These are phyloP conservation scores for Polyporus tsugae DNA, from an alignment of 1,284 basidiomycete species.

Conservation along the genomic window DNA sequence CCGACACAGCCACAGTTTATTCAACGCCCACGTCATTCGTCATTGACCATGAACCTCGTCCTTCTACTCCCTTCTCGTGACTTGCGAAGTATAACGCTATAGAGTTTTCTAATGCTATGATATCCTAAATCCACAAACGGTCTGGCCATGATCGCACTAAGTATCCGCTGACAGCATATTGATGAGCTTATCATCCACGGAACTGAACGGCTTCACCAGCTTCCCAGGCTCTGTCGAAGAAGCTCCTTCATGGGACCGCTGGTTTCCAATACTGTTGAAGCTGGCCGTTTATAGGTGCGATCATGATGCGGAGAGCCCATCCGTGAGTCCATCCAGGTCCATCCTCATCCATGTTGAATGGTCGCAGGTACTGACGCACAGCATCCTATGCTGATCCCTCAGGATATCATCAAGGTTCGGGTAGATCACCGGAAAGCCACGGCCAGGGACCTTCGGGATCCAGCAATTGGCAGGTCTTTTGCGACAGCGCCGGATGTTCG, in stretches of 20 bases:
- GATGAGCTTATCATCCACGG: not conserved
- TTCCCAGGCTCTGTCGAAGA: not conserved
- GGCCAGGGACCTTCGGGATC: not conserved
- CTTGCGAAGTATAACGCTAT: not conserved
- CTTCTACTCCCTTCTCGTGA: not conserved
- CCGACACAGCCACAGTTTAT: not conserved
- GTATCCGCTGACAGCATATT: not conserved
- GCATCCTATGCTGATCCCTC: not conserved
- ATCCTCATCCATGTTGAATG: not conserved
- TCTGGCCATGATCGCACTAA: not conserved
- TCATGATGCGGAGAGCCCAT: not conserved
- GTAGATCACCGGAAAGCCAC: not conserved
- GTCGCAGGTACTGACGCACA: not conserved
- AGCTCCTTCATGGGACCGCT: not conserved
- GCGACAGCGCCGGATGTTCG: not conserved
- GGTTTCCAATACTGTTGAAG: not conserved
- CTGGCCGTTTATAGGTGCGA: not conserved
- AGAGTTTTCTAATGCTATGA: not conserved
- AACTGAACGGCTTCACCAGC: not conserved
- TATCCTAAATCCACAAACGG: not conserved
- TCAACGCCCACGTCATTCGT: constrained; percentile 6
- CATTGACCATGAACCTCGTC: not conserved
- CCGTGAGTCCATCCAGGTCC: not conserved
- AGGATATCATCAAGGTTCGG: not conserved
- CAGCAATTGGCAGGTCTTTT: not conserved